Conservation (phyloP, 2,329 filamentous ascomycete species). For the Hymenoscyphus albidus region DNA sequence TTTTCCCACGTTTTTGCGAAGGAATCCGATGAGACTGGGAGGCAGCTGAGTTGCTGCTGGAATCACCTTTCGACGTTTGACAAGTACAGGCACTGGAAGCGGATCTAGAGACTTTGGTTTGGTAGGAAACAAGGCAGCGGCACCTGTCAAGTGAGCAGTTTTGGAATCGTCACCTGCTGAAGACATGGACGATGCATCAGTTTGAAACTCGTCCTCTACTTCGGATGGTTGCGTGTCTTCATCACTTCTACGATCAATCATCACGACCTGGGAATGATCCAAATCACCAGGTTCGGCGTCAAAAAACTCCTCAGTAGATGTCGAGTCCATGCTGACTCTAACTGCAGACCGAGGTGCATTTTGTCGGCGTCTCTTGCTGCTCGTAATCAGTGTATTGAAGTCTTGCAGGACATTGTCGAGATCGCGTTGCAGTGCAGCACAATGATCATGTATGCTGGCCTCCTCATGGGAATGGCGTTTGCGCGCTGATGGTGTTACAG, state of each 20-base stretch:
- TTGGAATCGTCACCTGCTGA: slow-evolving; percentile 54
- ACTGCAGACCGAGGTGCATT: slow-evolving; percentile 48
- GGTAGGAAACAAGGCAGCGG: slow-evolving; percentile 69
- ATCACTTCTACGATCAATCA: slow-evolving; percentile 69
- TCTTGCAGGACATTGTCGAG: slow-evolving; percentile 79
- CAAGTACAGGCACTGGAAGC: slow-evolving; percentile 63
- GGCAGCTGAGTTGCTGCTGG: slow-evolving; percentile 72
- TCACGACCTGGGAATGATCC: slow-evolving; percentile 63
- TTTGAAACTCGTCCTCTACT: slow-evolving; percentile 45
- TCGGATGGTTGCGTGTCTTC: slow-evolving; percentile 59
- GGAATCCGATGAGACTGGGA: slow-evolving; percentile 87
- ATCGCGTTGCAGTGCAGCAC: slow-evolving; percentile 77
- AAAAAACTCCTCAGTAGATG: slow-evolving; percentile 85
- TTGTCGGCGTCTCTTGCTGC: slow-evolving; percentile 73
- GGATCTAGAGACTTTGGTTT: slow-evolving; percentile 74
- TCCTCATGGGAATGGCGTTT: slow-evolving; percentile 46
- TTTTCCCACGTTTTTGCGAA: slow-evolving; percentile 97
- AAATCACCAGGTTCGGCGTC: slow-evolving; percentile 71
- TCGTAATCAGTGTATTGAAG: slow-evolving; percentile 71
- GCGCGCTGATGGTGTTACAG: slow-evolving; percentile 18
- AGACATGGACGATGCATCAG: slow-evolving; percentile 55
- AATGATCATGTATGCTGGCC: slow-evolving; percentile 72
- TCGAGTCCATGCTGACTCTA: slow-evolving; percentile 72
- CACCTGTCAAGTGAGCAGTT: slow-evolving; percentile 47
- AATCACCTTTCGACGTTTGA: slow-evolving; percentile 67